A percentile compares a stretch with the other conserved stretches of the same genome.
phyloP scores from a whole-genome alignment of 2,329 filamentous ascomycete genomes.

The Curvularia hawaiiensis region DNA sequence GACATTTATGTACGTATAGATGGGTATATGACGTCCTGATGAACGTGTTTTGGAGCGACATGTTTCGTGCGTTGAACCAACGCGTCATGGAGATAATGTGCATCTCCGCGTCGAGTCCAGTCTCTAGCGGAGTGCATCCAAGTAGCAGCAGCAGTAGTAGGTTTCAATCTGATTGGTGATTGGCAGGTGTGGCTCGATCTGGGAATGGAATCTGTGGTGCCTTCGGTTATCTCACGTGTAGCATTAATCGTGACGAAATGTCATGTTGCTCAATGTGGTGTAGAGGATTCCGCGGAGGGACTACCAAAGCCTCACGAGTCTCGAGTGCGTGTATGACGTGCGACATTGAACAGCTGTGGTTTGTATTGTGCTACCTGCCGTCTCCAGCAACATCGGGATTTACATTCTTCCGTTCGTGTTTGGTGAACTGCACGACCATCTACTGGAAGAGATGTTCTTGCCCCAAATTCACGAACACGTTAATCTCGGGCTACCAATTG shows the following conservation, averaged over 20 bases:
- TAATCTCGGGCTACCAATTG: not conserved
- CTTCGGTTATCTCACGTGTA: not conserved
- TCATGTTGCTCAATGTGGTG: not conserved
- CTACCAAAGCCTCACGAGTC: not conserved
- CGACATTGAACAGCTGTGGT: not conserved
- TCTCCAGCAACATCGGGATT: not conserved
- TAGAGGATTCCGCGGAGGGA: constrained; percentile 3
- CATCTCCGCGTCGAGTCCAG: not conserved
- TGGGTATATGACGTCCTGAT: constrained; percentile 1
- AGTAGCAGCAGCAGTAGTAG: not conserved
- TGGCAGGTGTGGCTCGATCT: not conserved
- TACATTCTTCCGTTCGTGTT: not conserved
- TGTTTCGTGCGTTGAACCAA: not conserved
- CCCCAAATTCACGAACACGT: not conserved
- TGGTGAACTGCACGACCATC: not conserved
- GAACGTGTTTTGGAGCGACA: not conserved
- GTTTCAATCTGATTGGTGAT: not conserved
- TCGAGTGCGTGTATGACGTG: not conserved
- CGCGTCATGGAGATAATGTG: constrained; percentile 6
- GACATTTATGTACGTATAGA: constrained; percentile 11
- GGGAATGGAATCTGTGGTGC: not conserved
- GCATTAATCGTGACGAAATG: constrained; percentile 1
- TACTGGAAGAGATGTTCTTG: not conserved
- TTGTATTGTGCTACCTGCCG: not conserved
- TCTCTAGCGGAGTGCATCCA: not conserved